Percentiles rank a stretch among this genome's conserved stretches.
Conservation (phyloP, 2,329 filamentous ascomycete genomes). For the Anisogramma anomala region DNA sequence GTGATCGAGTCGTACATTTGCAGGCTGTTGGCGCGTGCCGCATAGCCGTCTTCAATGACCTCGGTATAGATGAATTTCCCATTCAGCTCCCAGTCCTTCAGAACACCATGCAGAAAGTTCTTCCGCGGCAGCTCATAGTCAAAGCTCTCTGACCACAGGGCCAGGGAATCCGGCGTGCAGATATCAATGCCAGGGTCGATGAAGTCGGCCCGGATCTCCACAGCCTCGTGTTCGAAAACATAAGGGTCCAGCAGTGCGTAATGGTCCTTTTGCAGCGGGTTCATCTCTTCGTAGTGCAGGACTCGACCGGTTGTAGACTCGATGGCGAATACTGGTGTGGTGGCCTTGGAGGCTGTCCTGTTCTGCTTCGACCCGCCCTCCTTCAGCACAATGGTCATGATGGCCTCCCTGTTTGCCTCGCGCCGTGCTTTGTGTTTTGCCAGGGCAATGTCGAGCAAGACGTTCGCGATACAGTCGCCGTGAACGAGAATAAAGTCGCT, state of each 20-base stretch:
- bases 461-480: slow-evolving; percentile 83
- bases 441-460: slow-evolving; percentile 70
- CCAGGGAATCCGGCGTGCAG: slow-evolving; percentile 88
- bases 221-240: slow-evolving; percentile 60
- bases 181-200: slow-evolving; percentile 95
- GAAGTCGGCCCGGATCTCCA: slow-evolving; percentile 76
- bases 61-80: slow-evolving; percentile 94
- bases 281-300: slow-evolving; percentile 88
- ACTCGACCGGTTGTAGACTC: slow-evolving; percentile 71
- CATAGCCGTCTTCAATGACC: slow-evolving; percentile 71
- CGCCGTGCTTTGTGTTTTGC: slow-evolving; percentile 70
- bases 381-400: slow-evolving; percentile 91
- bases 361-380: slow-evolving; percentile 60
- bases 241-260: slow-evolving; percentile 66
- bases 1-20: slow-evolving; percentile 84
- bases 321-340: slow-evolving; percentile 75
- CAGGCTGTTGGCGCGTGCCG: slow-evolving; percentile 73
- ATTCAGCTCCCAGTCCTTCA: slow-evolving; percentile 95
- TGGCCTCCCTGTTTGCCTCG: slow-evolving; percentile 78
- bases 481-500: slow-evolving; percentile 90
- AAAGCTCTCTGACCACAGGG: slow-evolving; percentile 92
- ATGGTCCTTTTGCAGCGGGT: slow-evolving; percentile 52
- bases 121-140: slow-evolving; percentile 67
- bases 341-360: slow-evolving; percentile 62
- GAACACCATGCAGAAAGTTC: slow-evolving; percentile 69